phyloP scores from a whole-genome alignment of 805 yeast species.

The Hanseniaspora jakobsenii region DNA sequence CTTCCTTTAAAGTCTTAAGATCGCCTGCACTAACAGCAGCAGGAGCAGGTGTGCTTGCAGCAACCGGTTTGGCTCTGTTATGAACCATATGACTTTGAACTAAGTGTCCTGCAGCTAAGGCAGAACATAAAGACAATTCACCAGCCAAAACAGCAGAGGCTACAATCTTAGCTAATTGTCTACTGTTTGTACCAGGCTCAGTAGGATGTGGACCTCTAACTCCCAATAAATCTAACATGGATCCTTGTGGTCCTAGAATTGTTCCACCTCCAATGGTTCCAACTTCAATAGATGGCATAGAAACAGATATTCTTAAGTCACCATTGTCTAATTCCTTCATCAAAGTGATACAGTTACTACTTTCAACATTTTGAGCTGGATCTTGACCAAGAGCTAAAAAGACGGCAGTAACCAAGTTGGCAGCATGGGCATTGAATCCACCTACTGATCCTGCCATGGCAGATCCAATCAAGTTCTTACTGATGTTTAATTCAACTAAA shows the following conservation, averaged over 20 bases:
- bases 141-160: conserved; percentile 95
- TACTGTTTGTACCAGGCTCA: conserved; percentile 86
- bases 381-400: conserved; percentile 95
- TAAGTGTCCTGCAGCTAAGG: conserved; percentile 95
- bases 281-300: conserved; percentile 98
- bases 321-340: conserved; percentile 70
- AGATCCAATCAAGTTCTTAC: conserved; percentile 86
- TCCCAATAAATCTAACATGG: conserved; percentile 88
- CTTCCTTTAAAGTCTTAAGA: conserved; percentile 47
- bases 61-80: conserved; percentile 52
- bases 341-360: conserved; percentile 91
- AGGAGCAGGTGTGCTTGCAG: conserved; percentile 25
- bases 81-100: conserved; percentile 96
- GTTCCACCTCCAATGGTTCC: conserved; percentile 99
- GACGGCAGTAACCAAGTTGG: conserved; percentile 89
- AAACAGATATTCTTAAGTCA: conserved; percentile 80
- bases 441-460: conserved; percentile 98
- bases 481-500: conserved; percentile 74
- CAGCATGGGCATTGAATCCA: conserved; percentile 97
- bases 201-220: conserved; percentile 93
- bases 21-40: conserved; percentile 26
- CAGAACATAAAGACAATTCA: conserved; percentile 86
- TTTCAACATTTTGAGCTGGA: conserved; percentile 98
- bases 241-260: conserved; percentile 88
- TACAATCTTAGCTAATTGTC: conserved; percentile 81